These are phyloP conservation scores for Pseudomonodictys pantanalensis DNA, from an alignment of 495 filamentous ascomycete genomes.

Conservation along the genomic window DNA sequence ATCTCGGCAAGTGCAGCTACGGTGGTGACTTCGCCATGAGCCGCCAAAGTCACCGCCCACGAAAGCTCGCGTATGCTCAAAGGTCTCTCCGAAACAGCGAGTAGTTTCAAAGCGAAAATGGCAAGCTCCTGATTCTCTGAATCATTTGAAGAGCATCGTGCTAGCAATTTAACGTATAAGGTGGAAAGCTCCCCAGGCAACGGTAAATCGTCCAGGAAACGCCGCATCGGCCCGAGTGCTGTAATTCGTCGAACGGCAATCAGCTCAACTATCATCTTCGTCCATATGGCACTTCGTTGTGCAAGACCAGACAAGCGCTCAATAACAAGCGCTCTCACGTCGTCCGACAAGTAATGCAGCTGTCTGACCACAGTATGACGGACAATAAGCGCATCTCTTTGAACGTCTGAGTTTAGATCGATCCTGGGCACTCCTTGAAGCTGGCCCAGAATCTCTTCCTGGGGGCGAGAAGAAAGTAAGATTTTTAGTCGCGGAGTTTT, in stretches of 20 bases:
- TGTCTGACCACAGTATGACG: constrained; percentile 4
- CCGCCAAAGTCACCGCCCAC: constrained; percentile 7
- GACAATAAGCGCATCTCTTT: constrained; percentile 9
- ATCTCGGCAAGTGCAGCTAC: constrained; percentile 5
- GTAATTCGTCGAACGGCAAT: constrained; percentile 4
- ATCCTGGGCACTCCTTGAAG: not conserved
- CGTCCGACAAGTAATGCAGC: not conserved
- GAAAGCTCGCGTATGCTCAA: constrained; percentile 10
- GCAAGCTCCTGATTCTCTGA: constrained; percentile 7
- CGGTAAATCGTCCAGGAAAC: constrained; percentile 2
- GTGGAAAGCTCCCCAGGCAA: constrained; percentile 5
- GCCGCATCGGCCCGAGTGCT: constrained; percentile 5
- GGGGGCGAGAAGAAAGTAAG: constrained; percentile 7
- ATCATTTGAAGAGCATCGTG: constrained; percentile 12
- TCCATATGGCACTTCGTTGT: constrained; percentile 15
- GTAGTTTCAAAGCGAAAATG: constrained; percentile 3
- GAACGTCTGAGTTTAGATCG: not conserved
- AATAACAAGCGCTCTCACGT: constrained; percentile 4
- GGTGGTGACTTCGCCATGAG: constrained; percentile 1
- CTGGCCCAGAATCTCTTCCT: constrained; percentile 13
- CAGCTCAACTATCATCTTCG: constrained; percentile 16
- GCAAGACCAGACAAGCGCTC: constrained; percentile 5
- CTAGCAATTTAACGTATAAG: constrained; percentile 1
- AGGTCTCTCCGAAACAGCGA: constrained; percentile 10
- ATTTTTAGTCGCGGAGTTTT: constrained; percentile 13